Evolutionary conservation across 495 filamentous ascomycete species (phyloP).

Genomic region (Hyaloscypha finlandica): DNA sequence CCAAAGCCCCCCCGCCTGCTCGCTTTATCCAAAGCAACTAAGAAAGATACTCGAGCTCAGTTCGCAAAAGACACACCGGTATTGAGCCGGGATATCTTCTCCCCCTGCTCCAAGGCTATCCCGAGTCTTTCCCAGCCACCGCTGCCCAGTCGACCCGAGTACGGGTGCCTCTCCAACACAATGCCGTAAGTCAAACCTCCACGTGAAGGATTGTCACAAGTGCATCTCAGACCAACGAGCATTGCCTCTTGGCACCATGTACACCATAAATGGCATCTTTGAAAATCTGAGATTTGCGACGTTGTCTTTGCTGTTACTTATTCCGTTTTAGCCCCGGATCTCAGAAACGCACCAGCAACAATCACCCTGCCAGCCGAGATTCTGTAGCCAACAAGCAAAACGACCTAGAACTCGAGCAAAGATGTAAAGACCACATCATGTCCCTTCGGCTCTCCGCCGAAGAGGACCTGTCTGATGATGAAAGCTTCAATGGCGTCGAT

Average conservation of each 20-base stretch:
- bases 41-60: too few relatives aligned
- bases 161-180: too few relatives aligned
- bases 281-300: neutral
- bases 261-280: neutral
- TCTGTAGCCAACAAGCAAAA: neutral
- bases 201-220: neutral
- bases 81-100: too few relatives aligned
- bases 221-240: neutral
- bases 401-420: neutral
- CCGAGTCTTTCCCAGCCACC: too few relatives aligned
- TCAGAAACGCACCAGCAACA: neutral
- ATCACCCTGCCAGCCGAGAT: neutral
- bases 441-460: neutral
- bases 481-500: conserved; percentile 3
- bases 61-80: too few relatives aligned
- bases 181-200: neutral
- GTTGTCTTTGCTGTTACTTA: neutral
- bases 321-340: neutral
- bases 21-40: too few relatives aligned
- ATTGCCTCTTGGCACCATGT: neutral
- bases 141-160: too few relatives aligned
- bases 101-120: too few relatives aligned
- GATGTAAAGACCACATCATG: conserved; percentile 7
- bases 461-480: conserved; percentile 1
- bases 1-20: too few relatives aligned